phyloP scores from a whole-genome alignment of 2,329 filamentous ascomycete genomes.

The Pseudocercospora cruenta region DNA sequence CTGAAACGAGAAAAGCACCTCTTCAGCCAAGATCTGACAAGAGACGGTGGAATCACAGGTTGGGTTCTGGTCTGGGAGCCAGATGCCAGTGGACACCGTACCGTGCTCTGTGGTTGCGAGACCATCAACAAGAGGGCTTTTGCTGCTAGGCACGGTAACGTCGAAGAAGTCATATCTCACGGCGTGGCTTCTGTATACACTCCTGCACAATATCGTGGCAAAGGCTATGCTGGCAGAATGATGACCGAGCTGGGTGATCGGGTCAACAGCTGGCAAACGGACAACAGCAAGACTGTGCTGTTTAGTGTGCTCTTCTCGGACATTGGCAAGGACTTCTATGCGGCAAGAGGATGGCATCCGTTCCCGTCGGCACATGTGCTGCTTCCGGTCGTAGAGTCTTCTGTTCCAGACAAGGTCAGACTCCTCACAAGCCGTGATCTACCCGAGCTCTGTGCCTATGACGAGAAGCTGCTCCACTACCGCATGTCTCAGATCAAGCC shows the following conservation, averaged over 20 bases:
- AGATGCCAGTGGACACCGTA: conserved; percentile 34
- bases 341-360: conserved; percentile 73
- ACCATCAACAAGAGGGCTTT: conserved; percentile 55
- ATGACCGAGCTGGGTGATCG: conserved; percentile 65
- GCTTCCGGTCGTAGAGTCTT: conserved; percentile 52
- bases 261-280: conserved; percentile 57
- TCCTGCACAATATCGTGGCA: conserved; percentile 65
- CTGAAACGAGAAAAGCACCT: conserved; percentile 61
- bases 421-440: conserved; percentile 64
- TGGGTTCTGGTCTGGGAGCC: conserved; percentile 62
- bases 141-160: conserved; percentile 47
- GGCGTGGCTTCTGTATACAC: conserved; percentile 81
- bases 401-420: conserved; percentile 15
- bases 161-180: conserved; percentile 66
- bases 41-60: conserved; percentile 59
- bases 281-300: conserved; percentile 49
- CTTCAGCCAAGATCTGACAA: conserved; percentile 55
- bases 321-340: conserved; percentile 82
- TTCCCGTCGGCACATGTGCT: conserved; percentile 74
- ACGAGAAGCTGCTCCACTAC: conserved; percentile 65
- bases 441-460: conserved; percentile 62
- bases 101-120: conserved; percentile 63
- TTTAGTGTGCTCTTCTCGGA: conserved; percentile 87
- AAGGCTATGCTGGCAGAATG: conserved; percentile 79
- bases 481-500: conserved; percentile 49